A percentile compares a stretch with the other conserved stretches of the same genome.
phyloP scores from a whole-genome alignment of 306 rosid species.

The Boehmeria nivea region DNA sequence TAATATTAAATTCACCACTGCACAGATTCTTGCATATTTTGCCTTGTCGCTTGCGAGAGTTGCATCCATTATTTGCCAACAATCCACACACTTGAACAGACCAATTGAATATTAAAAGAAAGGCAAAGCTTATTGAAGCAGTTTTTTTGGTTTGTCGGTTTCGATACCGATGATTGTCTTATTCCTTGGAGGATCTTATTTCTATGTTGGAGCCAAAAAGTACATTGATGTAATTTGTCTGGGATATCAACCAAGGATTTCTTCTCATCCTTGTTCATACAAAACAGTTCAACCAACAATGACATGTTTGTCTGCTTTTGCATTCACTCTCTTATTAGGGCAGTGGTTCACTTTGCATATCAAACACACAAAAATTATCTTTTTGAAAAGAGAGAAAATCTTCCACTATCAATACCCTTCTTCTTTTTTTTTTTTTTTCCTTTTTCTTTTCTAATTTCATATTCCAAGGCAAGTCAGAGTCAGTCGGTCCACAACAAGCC shows the following conservation, averaged over 20 bases:
- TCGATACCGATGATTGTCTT: slow-evolving; percentile 2
- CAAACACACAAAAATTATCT: background rate
- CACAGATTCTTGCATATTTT: background rate
- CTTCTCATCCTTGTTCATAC: slow-evolving; percentile 6
- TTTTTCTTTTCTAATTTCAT: too few species aligned
- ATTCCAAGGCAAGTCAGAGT: too few species aligned
- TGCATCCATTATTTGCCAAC: background rate
- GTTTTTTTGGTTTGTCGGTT: background rate
- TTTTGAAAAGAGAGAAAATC: background rate
- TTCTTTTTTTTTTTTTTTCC: too few species aligned
- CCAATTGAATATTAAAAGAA: background rate
- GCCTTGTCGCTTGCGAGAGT: background rate
- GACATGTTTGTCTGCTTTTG: too few species aligned
- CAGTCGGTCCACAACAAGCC: background rate
- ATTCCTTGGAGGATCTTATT: slow-evolving; percentile 4
- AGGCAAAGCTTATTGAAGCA: slow-evolving; percentile 2
- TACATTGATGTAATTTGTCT: slow-evolving; percentile 12
- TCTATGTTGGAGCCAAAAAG: slow-evolving; percentile 2
- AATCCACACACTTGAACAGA: background rate
- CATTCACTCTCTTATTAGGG: too few species aligned
- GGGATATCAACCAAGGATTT: background rate
- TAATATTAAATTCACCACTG: background rate
- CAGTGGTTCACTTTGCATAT: too few species aligned
- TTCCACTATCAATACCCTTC: background rate
- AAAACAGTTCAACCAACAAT: slow-evolving; percentile 2